phyloP scores from a whole-genome alignment of 371 early-diverging fungal genomes.

The Saksenaea vasiformis region DNA sequence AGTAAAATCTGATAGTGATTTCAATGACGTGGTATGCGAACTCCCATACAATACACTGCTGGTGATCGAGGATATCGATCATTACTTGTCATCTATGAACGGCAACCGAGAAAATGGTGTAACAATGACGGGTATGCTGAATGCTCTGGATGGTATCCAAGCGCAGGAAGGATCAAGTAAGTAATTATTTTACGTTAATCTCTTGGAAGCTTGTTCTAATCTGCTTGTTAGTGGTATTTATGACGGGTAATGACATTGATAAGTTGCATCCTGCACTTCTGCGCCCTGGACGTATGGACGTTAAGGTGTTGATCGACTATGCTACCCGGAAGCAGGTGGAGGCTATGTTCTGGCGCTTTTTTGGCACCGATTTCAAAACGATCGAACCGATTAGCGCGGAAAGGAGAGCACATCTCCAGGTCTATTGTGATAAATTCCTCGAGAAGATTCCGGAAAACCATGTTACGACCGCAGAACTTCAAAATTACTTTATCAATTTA shows the following conservation, averaged over 20 bases:
- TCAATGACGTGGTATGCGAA: conserved; percentile 24
- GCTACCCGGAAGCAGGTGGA: conserved; percentile 70
- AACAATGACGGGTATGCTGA: conserved; percentile 90
- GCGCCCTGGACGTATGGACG: conserved; percentile 96
- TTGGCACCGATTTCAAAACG: conserved; percentile 19
- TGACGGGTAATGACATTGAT: conserved; percentile 97
- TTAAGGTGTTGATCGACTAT: conserved; percentile 80
- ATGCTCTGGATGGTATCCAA: conserved; percentile 94
- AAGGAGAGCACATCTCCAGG: neutral
- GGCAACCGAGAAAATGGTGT: conserved; percentile 49
- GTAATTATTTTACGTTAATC: neutral
- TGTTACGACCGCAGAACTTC: conserved; percentile 53
- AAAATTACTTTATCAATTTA: conserved; percentile 35
- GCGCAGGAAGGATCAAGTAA: conserved; percentile 81
- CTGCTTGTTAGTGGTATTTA: conserved; percentile 62
- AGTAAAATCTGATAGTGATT: conserved; percentile 36
- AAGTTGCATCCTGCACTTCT: conserved; percentile 93
- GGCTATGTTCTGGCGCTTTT: conserved; percentile 51
- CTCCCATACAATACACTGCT: conserved; percentile 37
- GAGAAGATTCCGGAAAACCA: conserved; percentile 36
- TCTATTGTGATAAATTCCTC: conserved; percentile 12
- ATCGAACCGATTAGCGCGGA: neutral
- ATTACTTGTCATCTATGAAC: conserved; percentile 35
- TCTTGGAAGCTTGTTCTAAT: neutral
- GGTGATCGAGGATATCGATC: conserved; percentile 55